Base-by-base conservation (phyloP, 768 basidiomycete genomes). In the Podaxis mareebaensis region DNA sequence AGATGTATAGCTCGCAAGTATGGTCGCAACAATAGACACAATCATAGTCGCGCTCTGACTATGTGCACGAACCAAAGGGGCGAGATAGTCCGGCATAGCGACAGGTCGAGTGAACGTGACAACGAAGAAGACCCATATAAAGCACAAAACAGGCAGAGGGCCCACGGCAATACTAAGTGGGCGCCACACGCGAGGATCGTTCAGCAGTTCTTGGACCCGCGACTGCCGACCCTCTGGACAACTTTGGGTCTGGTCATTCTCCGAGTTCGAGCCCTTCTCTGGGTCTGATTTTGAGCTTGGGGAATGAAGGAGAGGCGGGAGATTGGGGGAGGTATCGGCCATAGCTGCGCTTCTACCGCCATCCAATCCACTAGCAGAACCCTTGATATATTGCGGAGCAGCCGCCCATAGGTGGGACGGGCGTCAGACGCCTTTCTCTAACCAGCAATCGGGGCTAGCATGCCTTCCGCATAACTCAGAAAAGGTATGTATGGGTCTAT, bases 21-120 rank as follows among this genome's bases (percentile, higher is more conserved):
- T 15, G 12, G 59, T 60, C 24, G 51, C 30, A 15, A 52, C 26
- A 26, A 60, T 52, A 2, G 59, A 42, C 4, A 52, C 48, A 52
- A 60, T 17, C 59, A 60, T 60, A 11, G 59, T 60, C 11, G 38
- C 22, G 13, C 59, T 60, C 30, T 60, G 59, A 52, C 22, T 22
- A 28, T 60, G 49, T 1, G 48, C 51, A 15, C 30, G 20, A n/a
- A 52, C 38, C 0, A 24, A 24, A 17, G 22, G n/a, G n/a, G 49
- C 48, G 24, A 60, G 15, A 13, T 39, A 53, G 38, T 60, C 59
- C 36, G 59, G 59, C 2, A 60, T 11, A 10, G 49, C n/a, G 17
- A 60, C 17, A 26, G 59, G 48, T 20, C 24, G 22, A 24, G 13
- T 17, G n/a, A 22, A 60, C 12, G 58, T 52, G 49, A 60, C 7